Evolutionary conservation across 2,329 filamentous ascomycete species (phyloP), one percentile per base, ranked within the genome.

Genomic region (Paramyrothecium roridum): DNA sequence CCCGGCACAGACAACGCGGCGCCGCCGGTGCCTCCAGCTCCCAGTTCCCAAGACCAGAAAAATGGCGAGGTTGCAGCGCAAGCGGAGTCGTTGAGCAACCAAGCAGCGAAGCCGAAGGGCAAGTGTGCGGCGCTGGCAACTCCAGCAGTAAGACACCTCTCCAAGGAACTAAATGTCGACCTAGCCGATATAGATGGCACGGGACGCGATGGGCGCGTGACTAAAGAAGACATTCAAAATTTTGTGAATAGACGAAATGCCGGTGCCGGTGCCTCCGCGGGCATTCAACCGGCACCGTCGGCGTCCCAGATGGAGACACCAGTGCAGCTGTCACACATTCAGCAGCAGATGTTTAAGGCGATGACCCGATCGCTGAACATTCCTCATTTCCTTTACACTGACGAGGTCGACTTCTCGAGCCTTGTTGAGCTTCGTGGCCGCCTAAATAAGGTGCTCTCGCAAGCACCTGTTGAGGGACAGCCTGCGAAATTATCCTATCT

Each of bases 311-410:
- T 76, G 53, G 95, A 98, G 72, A 89, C 86, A 10, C 73, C 79
- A 2, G 80, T 88, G 33, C 77, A 83, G 55, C 78, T 99, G 58
- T 90, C 90, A 13, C 87, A 87, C 40, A 89, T 90, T 16, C 93
- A 98, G 75, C 81, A 84, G 40, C 89, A 91, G 68, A 99, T 99
- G 95, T 98, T 96, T 85, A 97, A 96, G 77, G 83, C 87, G 57
- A 99, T 99, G 95, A 97, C 93, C 16, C 86, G 86, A 56, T 97
- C 93, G 2, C 82, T 99, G 59, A 84, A 75, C 52, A 98, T 97
- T 64, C 95, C 95, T 0, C 95, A 98, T 74, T 97, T 99, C 75
- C 84, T 98, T 57, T 99, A 96, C 76, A 89, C 91, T 43, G 92
- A 96, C 73, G 90, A 93, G 68, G 80, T 96, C 51, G 89, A 96